Percentiles rank a stretch among this genome's conserved stretches.
Evolutionary conservation across 768 basidiomycete genomes (phyloP).

Genomic region (Leccinum ochraceum): DNA sequence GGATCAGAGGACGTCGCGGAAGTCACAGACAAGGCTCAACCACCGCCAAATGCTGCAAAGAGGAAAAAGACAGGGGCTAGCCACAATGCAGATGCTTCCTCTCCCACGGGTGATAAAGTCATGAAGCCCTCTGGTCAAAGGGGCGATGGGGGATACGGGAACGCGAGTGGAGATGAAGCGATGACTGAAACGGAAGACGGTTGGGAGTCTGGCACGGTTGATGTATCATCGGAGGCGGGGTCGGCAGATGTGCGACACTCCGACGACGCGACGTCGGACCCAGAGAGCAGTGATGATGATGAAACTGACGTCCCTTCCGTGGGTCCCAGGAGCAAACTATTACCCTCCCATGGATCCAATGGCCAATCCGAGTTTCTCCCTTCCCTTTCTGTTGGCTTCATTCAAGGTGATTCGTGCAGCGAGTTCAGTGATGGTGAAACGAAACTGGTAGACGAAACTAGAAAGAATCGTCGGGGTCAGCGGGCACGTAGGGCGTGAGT

Average conservation of each 20-base stretch:
- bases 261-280: conserved; percentile 32
- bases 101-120: background rate
- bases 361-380: conserved; percentile 75
- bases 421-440: conserved; percentile 72
- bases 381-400: conserved; percentile 83
- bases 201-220: conserved; percentile 46
- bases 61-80: conserved; percentile 6
- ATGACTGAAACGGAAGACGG: conserved; percentile 26
- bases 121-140: conserved; percentile 2
- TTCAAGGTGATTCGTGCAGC: conserved; percentile 74
- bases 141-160: conserved; percentile 29
- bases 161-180: conserved; percentile 7
- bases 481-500: conserved; percentile 93
- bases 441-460: conserved; percentile 50
- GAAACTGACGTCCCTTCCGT: conserved; percentile 20
- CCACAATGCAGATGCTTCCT: conserved; percentile 1
- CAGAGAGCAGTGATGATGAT: conserved; percentile 25
- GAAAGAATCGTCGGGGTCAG: conserved; percentile 92
- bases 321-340: conserved; percentile 15
- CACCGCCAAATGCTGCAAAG: conserved; percentile 8
- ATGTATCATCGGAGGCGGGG: conserved; percentile 23
- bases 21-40: conserved; percentile 19
- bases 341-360: conserved; percentile 23
- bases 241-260: background rate
- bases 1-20: conserved; percentile 19